These are phyloP conservation scores for Powellomyces hirtus DNA, from an alignment of 192 early-diverging fungal species.

Conservation along the genomic window DNA sequence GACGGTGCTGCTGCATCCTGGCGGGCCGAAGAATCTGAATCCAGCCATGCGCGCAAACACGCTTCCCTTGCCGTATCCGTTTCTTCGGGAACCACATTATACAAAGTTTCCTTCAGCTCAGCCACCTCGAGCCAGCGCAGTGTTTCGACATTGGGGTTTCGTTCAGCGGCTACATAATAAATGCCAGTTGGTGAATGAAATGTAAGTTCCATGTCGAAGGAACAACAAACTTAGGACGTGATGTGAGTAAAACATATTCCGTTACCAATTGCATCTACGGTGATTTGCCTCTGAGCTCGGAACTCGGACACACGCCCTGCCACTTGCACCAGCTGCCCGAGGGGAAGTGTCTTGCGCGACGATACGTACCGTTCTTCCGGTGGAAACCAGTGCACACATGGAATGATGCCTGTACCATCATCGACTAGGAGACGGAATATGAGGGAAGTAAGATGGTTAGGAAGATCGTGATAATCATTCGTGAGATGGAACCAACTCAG, in stretches of 20 bases:
- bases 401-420: conserved; percentile 20
- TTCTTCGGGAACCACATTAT: not conserved
- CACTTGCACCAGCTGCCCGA: conserved; percentile 22
- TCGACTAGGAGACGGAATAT: conserved; percentile 2
- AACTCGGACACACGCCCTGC: conserved; percentile 17
- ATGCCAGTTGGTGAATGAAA: not conserved
- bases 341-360: not conserved
- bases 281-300: conserved; percentile 10
- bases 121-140: conserved; percentile 17
- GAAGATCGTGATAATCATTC: too few relatives aligned
- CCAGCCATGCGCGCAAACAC: not conserved
- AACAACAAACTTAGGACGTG: not conserved
- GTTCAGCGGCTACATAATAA: conserved; percentile 6
- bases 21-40: too few relatives aligned
- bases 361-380: not conserved
- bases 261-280: conserved; percentile 14
- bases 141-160: conserved; percentile 24
- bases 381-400: conserved; percentile 29
- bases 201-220: too few relatives aligned
- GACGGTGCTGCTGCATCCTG: too few relatives aligned
- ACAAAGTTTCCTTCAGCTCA: conserved; percentile 7
- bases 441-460: not conserved
- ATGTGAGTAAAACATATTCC: not conserved
- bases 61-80: not conserved
- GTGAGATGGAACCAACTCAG: too few relatives aligned